Evolutionary conservation across 208 protist genomes (phyloP).

Genomic region (Crithidia expoeki): DNA sequence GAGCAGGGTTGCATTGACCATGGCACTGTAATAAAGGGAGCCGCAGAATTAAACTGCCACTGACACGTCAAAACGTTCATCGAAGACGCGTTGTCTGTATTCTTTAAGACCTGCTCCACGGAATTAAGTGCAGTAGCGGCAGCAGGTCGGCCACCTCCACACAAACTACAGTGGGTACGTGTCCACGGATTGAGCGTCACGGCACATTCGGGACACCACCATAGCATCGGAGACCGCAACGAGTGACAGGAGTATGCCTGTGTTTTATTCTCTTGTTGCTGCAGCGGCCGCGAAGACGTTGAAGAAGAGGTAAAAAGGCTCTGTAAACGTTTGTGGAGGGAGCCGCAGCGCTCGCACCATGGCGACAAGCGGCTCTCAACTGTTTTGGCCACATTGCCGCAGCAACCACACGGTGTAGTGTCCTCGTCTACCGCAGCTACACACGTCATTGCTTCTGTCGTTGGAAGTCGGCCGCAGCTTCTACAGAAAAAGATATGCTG

Average conservation of each 20-base stretch:
- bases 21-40: slow-evolving; percentile 32
- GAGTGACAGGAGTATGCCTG: neutral
- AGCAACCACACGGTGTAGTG: slow-evolving; percentile 7
- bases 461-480: slow-evolving; percentile 18
- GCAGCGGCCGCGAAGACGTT: neutral
- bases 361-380: slow-evolving; percentile 48
- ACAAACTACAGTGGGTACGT: slow-evolving; percentile 30
- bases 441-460: slow-evolving; percentile 6
- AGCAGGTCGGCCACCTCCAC: slow-evolving; percentile 27
- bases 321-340: slow-evolving; percentile 18
- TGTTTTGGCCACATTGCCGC: slow-evolving; percentile 9
- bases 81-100: too few species aligned
- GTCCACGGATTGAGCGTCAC: slow-evolving; percentile 37
- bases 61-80: neutral
- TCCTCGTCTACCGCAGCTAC: neutral
- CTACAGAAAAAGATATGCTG: slow-evolving; percentile 71
- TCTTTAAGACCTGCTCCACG: neutral
- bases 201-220: slow-evolving; percentile 32
- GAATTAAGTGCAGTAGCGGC: neutral
- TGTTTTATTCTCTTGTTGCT: neutral
- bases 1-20: slow-evolving; percentile 50
- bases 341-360: slow-evolving; percentile 35
- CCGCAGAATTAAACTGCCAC: slow-evolving; percentile 13
- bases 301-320: neutral
- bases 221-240: slow-evolving; percentile 19